Base-by-base conservation (phyloP, 768 basidiomycete species). In the Filobasidium wieringae region DNA sequence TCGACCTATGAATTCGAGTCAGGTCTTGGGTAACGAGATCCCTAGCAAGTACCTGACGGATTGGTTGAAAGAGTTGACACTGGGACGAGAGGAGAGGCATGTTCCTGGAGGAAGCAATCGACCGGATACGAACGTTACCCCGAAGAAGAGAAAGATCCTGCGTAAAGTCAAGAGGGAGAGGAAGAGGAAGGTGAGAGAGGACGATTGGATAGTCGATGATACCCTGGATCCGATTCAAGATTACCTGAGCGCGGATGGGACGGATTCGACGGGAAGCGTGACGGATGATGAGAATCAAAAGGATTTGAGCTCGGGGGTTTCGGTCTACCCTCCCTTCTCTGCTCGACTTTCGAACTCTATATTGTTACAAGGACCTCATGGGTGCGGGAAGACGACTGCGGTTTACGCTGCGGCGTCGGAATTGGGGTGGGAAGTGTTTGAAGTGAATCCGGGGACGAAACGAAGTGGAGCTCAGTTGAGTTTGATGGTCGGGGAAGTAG, bases 391-490 rank as follows among this genome's bases (percentile, higher is more conserved):
- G 76, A 92, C 90, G 5, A 84, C 88, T 1, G 81, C 88, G 22
- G 85, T 95, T 1, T 91, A 95, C 73, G 91, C 93, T 0, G 92
- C 90, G 68, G 89, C 91, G 4, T 82, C 84, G 54, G 93, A 99
- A 74, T 78, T 99, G 32, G 88, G 84, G 14, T 99, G 88, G 88
- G 88, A 92, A 51, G 82, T 97, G 12, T 95, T 96, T 67, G 95
- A 99, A 72, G 90, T 97, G 12, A 86, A 91, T 74, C 88, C 95
- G 26, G 95, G 95, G 2, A 84, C 92, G 52, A 86, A 81, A 67
- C 81, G 95, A 33, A 86, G 82, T 59, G 87, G 86, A 6, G 77
- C 82, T 26, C 87, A 82, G 65, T 76, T 99, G 63, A 82, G 85
- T 57, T 78, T 79, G 57, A 79, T 91, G 62, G 81, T 96, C 47